Base-by-base conservation (phyloP, 225 moss, liverwort and hornwort genomes). In the Rhytidiadelphus loreus region DNA sequence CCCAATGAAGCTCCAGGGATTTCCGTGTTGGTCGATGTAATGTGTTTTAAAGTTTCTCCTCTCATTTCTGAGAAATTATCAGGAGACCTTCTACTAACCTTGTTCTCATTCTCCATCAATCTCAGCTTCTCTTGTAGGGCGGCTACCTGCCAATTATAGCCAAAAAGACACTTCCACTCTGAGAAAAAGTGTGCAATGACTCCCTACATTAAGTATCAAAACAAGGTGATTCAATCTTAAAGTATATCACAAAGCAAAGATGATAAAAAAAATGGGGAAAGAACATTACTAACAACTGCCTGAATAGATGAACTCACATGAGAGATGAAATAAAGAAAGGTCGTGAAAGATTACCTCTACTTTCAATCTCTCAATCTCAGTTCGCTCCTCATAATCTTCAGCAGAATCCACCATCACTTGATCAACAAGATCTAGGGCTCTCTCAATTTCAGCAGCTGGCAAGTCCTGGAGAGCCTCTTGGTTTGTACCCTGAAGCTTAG, bases 281-380 rank as follows among this genome's bases (percentile, higher is more conserved):
- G 63, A 73, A 46, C 33, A 83, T 57, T 80, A 83, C 68, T 56
- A 60, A 63, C 52, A 85, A 79, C 77, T 83, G 50, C 77, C 77
- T 39, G 33, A 85, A 79, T 41, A 78, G 30, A 41, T 65, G 35
- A 77, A 62, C 50, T 56, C 44, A 63, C 81, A 81, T 84, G 61
- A 88, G 75, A 83, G 32, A 58, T 76, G 68, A 87, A 88, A 56
- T 24, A 77, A 37, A 72, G 86, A 88, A 65, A 64, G 72, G 44
- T 60, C 48, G 22, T 65, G 33, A 58, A 61, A 56, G 39, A 56
- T 82, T 92, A 94, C 94, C 94, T 94, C 82, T 58, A 83, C 81
- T 87, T 90, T 92, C 89, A 94, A 81, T 87, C 79, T 92, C 83
- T 91, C 91, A 81, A 90, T 87, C 80, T 94, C 92, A 76, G 91